A percentile compares a stretch with the other conserved stretches of the same genome.
phyloP scores from a whole-genome alignment of 225 moss, liverwort and hornwort species.

The Pleurozium schreberi region DNA sequence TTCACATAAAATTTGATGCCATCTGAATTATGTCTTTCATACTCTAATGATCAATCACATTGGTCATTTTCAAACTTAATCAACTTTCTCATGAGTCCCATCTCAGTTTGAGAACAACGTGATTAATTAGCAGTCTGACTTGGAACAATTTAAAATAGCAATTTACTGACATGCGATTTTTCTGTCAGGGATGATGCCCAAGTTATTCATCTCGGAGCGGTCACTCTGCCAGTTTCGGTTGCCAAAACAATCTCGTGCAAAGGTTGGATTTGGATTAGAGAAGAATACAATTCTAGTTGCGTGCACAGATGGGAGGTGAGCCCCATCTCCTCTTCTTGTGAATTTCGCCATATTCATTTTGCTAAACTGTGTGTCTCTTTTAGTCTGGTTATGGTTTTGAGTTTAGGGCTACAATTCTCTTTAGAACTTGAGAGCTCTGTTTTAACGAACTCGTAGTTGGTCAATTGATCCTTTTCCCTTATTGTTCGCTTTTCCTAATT shows the following conservation, averaged over 20 bases:
- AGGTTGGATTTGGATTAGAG: constrained; percentile 34
- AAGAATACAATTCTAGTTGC: constrained; percentile 33
- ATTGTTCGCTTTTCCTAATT: neutral
- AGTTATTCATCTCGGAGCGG: constrained; percentile 55
- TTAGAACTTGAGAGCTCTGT: neutral
- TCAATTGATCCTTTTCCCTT: neutral
- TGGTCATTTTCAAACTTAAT: neutral
- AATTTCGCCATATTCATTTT: neutral
- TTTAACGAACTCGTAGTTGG: neutral
- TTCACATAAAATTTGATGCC: neutral
- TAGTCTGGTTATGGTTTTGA: neutral
- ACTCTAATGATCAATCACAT: neutral
- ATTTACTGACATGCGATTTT: neutral
- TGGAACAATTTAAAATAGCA: neutral
- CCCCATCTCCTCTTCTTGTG: neutral
- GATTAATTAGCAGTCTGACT: neutral
- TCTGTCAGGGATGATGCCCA: constrained; percentile 51
- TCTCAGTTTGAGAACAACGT: neutral
- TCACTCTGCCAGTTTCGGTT: constrained; percentile 55
- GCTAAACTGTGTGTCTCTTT: neutral
- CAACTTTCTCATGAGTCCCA: neutral
- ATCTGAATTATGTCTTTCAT: neutral
- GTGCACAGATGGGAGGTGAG: constrained; percentile 56
- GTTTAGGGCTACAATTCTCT: neutral
- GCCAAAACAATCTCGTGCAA: constrained; percentile 33